Evolutionary conservation across 306 rosid genomes (phyloP).

Genomic region (Inga laurina): DNA sequence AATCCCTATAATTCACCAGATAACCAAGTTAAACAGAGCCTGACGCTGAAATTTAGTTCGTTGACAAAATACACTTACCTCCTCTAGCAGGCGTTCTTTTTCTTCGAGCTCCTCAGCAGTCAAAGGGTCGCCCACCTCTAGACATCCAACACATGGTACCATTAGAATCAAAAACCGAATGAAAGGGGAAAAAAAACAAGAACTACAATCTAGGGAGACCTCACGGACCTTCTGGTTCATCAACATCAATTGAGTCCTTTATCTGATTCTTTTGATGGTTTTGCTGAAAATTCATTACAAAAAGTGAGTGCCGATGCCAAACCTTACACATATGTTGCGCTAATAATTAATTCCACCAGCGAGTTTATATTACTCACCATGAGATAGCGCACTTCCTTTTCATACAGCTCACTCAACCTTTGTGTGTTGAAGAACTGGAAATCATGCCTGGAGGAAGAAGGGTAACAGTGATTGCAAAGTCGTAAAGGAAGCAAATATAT

Average conservation of each 20-base stretch:
- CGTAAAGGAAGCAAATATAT: not conserved
- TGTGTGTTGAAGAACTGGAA: constrained; percentile 95
- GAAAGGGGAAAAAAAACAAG: not conserved
- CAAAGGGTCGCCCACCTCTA: constrained; percentile 92
- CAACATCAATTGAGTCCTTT: constrained; percentile 94
- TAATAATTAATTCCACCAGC: constrained; percentile 8
- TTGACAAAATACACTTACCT: constrained; percentile 46
- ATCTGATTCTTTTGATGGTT: constrained; percentile 95
- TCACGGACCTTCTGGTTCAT: constrained; percentile 82
- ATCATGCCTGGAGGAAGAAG: constrained; percentile 69
- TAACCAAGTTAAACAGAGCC: constrained; percentile 35
- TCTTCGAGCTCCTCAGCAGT: constrained; percentile 96
- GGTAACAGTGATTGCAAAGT: constrained; percentile 15
- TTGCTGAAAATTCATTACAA: constrained; percentile 60
- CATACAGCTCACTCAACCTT: constrained; percentile 91
- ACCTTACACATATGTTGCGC: not conserved
- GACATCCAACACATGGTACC: constrained; percentile 28
- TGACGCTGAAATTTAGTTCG: constrained; percentile 15
- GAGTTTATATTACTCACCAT: constrained; percentile 68
- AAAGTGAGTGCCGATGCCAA: constrained; percentile 33
- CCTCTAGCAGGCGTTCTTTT: constrained; percentile 85
- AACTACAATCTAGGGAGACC: not conserved
- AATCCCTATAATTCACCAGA: constrained; percentile 68
- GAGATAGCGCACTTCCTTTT: constrained; percentile 95
- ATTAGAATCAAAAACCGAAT: constrained; percentile 7